Base-by-base conservation (phyloP, 192 early-diverging fungal species). In the Oehlia diaphana region DNA sequence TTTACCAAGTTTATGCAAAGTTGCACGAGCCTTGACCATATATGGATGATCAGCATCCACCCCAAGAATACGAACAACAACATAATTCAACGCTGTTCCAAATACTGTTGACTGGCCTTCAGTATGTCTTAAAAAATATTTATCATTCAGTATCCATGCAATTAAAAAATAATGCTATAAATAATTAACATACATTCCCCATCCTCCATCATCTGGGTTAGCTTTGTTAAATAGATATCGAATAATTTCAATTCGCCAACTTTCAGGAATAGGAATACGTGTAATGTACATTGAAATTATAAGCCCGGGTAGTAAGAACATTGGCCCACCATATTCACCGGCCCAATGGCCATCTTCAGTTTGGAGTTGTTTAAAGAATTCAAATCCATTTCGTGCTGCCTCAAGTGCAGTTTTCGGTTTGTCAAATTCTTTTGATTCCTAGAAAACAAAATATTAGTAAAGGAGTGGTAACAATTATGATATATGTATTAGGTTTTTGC, bases 71-170 rank as follows among this genome's bases (percentile, higher is more conserved):
- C 98, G 92, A 62, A 98, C 88, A 23, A 91, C 87, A 12, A 95
- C 93, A 82, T 99, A 99, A 85, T 98, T 99, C 70, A 99, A 84
- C 2, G 94, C 92, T 0, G 98, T 99, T 69, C 97, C 97, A 87
- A 99, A 99, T 13, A 94, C 95, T 2, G 97, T 96, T 26, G 97
- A 98, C 31, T 88, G 84, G 65, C 94, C 89, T 85, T 98, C 97
- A 65, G 95, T 95, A 83, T 99, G 98, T 67, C 91, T 93, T 79
- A 26, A 26, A 10, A 12, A 47, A 47, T 5, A 12, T 12, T 10
- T 28, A 50, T 42, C 6, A 42, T 7, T 42, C 6, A 42, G 39
- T 42, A 4, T 37, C 2, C 35, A 37, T 4, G 35, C 2, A 42
- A 42, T 42, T 42, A 42, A 7, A 26, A 42, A 42, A 42, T 42